A percentile compares a stretch with the other conserved stretches of the same genome.
Conservation (phyloP, 495 filamentous ascomycete genomes). For the Evernia prunastri region DNA sequence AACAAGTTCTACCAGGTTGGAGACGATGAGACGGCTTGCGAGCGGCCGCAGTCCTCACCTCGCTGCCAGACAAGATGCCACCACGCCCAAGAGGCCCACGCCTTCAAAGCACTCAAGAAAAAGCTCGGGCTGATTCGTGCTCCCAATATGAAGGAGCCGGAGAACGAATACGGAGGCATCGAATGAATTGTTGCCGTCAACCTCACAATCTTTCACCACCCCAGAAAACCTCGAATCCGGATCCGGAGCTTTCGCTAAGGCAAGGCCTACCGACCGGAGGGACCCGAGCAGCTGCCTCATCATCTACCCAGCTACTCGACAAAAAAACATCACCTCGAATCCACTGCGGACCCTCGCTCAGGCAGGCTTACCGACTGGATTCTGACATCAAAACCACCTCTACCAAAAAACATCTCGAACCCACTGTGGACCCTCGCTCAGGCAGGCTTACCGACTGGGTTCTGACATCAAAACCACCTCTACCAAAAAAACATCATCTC, state of each 20-base stretch:
- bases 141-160: neutral
- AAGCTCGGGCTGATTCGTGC: neutral
- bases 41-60: neutral
- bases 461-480: too few species aligned
- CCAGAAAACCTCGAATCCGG: neutral
- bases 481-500: neutral
- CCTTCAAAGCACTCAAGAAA: neutral
- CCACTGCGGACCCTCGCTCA: neutral
- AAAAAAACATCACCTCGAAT: neutral
- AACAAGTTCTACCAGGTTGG: neutral
- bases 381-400: too few species aligned
- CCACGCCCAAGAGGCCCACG: neutral
- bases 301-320: neutral
- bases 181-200: neutral
- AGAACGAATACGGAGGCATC: neutral
- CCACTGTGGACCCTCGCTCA: neutral
- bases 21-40: neutral
- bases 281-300: neutral
- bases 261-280: neutral
- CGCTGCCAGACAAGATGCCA: neutral
- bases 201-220: neutral
- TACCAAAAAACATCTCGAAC: neutral
- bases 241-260: neutral
- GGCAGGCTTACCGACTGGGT: neutral
- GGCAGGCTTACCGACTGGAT: neutral